phyloP scores from a whole-genome alignment of 1,284 basidiomycete genomes.

The Ganoderma resinaceum region DNA sequence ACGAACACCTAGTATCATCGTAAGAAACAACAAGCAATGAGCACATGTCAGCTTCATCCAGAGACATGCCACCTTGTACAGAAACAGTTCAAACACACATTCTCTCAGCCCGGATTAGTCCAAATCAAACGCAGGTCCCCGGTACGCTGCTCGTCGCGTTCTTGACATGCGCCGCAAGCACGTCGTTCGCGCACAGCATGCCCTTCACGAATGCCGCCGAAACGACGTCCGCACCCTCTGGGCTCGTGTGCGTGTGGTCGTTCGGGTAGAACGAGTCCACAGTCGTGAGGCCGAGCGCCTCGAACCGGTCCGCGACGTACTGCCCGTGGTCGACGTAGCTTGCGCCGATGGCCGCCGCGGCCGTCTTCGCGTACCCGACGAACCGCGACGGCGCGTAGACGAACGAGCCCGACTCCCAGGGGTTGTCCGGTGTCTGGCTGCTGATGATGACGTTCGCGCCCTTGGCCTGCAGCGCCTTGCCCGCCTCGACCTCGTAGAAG shows the following conservation, averaged over 20 bases:
- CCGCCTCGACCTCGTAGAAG: conserved; percentile 48
- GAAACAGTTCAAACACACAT: neutral
- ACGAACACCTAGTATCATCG: too few species aligned
- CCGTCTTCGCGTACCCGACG: conserved; percentile 51
- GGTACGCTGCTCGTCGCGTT: conserved; percentile 18
- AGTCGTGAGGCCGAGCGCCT: conserved; percentile 49
- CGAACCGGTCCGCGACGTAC: conserved; percentile 50
- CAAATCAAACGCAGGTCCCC: conserved; percentile 16
- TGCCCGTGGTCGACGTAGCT: conserved; percentile 55
- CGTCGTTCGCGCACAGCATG: conserved; percentile 21
- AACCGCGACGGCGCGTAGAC: conserved; percentile 47
- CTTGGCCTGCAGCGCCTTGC: conserved; percentile 50
- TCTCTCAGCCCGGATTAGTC: neutral
- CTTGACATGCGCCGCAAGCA: conserved; percentile 17
- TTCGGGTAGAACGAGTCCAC: conserved; percentile 52
- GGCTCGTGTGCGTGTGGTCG: conserved; percentile 56
- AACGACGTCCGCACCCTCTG: conserved; percentile 50
- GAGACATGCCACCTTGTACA: neutral
- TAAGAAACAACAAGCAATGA: too few species aligned
- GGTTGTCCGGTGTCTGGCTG: conserved; percentile 56
- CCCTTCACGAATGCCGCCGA: conserved; percentile 49
- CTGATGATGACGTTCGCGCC: conserved; percentile 55
- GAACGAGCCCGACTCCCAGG: conserved; percentile 47
- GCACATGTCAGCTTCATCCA: too few species aligned
- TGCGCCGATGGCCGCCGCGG: conserved; percentile 47